These are phyloP conservation scores for Sarocladium strictum DNA, from an alignment of 2,329 filamentous ascomycete species.

Conservation along the genomic window DNA sequence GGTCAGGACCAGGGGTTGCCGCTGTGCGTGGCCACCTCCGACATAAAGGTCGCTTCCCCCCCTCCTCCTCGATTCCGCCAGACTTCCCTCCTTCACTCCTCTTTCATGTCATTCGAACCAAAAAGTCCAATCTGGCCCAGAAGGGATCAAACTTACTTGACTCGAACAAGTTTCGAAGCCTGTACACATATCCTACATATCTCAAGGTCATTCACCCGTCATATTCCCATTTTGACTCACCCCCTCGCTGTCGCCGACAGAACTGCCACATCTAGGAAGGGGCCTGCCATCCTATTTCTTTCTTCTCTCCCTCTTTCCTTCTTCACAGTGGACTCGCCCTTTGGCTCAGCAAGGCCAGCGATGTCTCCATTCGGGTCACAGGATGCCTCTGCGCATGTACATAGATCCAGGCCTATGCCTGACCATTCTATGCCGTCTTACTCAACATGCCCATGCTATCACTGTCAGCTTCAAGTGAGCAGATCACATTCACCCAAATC, in stretches of 20 bases:
- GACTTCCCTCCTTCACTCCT: conserved; percentile 5
- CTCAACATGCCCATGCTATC: background rate
- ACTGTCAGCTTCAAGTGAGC: background rate
- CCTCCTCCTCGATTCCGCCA: conserved; percentile 5
- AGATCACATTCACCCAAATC: background rate
- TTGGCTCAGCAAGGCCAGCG: background rate
- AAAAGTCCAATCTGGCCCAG: background rate
- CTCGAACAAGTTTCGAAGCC: background rate
- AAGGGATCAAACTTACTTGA: background rate
- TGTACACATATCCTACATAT: background rate
- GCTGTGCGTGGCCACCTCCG: background rate
- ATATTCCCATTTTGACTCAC: background rate
- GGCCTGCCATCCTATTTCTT: too few species aligned
- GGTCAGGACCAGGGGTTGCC: conserved; percentile 6
- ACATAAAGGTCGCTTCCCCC: conserved; percentile 8
- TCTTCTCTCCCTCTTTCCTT: too few species aligned
- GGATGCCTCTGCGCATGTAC: background rate
- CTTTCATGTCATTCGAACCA: background rate
- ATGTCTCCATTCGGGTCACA: background rate
- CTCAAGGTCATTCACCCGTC: background rate
- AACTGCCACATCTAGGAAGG: background rate
- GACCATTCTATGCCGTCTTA: background rate
- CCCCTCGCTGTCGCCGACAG: background rate
- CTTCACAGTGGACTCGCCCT: background rate
- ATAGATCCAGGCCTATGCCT: background rate